Conservation (phyloP, 2,329 filamentous ascomycete genomes). For the Graphilbum fragrans region DNA sequence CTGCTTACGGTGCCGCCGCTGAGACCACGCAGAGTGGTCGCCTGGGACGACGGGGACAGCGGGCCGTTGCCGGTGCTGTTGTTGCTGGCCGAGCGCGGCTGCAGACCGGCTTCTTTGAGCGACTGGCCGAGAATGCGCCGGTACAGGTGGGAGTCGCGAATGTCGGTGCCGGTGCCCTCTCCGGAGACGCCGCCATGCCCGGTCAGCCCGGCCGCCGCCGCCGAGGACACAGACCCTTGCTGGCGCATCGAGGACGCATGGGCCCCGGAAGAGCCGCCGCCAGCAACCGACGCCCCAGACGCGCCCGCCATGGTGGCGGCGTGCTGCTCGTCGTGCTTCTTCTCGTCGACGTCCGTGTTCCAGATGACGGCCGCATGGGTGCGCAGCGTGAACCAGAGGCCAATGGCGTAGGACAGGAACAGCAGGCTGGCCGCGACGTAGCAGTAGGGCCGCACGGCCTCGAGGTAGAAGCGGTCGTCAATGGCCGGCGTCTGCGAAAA, state of each 20-base stretch:
- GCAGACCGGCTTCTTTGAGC: constrained; percentile 67
- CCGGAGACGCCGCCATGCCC: constrained; percentile 18
- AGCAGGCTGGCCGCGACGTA: constrained; percentile 76
- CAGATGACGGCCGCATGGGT: constrained; percentile 97
- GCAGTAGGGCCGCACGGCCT: constrained; percentile 87
- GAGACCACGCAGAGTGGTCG: neutral
- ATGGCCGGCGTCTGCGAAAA: constrained; percentile 80
- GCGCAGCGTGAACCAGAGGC: constrained; percentile 86
- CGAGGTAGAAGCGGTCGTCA: constrained; percentile 76
- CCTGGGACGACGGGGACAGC: neutral
- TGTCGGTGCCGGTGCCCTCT: constrained; percentile 48
- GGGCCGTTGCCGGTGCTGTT: neutral
- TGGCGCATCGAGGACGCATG: too few relatives aligned
- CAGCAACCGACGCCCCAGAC: neutral
- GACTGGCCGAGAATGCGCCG: constrained; percentile 89
- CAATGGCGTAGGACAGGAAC: constrained; percentile 88
- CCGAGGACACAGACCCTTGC: too few relatives aligned
- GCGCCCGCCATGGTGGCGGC: neutral
- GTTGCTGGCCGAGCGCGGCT: constrained; percentile 37
- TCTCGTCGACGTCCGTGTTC: constrained; percentile 75
- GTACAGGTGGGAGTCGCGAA: constrained; percentile 81
- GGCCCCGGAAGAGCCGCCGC: neutral
- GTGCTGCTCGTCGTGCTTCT: constrained; percentile 45
- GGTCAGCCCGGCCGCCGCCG: neutral
- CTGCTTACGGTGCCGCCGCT: neutral